phyloP scores from a whole-genome alignment of 2,329 filamentous ascomycete genomes.

The Didymella keratinophila region DNA sequence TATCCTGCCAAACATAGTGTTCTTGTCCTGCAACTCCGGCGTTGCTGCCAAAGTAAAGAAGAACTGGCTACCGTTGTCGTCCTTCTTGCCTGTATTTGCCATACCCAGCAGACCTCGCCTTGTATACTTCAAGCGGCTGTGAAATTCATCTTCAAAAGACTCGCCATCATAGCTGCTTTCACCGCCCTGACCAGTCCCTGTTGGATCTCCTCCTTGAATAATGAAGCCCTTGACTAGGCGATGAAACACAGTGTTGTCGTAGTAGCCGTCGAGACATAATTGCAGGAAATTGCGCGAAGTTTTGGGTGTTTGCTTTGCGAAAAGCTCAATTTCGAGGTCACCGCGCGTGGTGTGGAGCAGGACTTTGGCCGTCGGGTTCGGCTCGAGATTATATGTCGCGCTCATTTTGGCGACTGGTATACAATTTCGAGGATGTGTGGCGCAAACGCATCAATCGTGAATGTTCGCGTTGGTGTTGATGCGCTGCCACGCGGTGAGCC shows the following conservation, averaged over 20 bases:
- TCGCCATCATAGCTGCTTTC: slow-evolving; percentile 90
- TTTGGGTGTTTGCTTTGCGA: slow-evolving; percentile 91
- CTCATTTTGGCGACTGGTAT: slow-evolving; percentile 68
- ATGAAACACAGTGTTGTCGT: slow-evolving; percentile 92
- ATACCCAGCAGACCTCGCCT: slow-evolving; percentile 90
- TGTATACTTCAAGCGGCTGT: slow-evolving; percentile 91
- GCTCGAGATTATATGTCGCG: slow-evolving; percentile 90
- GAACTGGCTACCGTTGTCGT: slow-evolving; percentile 95
- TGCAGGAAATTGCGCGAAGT: slow-evolving; percentile 96
- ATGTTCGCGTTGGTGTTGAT: slow-evolving; percentile 14
- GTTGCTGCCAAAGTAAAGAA: slow-evolving; percentile 89
- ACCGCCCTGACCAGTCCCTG: slow-evolving; percentile 88
- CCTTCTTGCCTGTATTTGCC: slow-evolving; percentile 81
- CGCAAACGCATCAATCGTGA: slow-evolving; percentile 14
- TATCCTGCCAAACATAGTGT: slow-evolving; percentile 91
- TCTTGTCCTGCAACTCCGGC: slow-evolving; percentile 85
- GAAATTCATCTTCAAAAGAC: slow-evolving; percentile 87
- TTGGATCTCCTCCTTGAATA: slow-evolving; percentile 92
- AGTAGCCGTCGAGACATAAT: slow-evolving; percentile 93
- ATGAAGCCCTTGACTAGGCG: slow-evolving; percentile 91
- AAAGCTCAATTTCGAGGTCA: slow-evolving; percentile 90
- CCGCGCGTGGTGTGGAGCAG: slow-evolving; percentile 89
- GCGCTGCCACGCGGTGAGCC: slow-evolving; percentile 3
- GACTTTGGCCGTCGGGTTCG: slow-evolving; percentile 90
- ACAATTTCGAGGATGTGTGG: neutral